A percentile compares a stretch with the other conserved stretches of the same genome.
These are phyloP conservation scores for Eutypella sp. DNA, from an alignment of 2,329 filamentous ascomycete species.

Conservation along the genomic window DNA sequence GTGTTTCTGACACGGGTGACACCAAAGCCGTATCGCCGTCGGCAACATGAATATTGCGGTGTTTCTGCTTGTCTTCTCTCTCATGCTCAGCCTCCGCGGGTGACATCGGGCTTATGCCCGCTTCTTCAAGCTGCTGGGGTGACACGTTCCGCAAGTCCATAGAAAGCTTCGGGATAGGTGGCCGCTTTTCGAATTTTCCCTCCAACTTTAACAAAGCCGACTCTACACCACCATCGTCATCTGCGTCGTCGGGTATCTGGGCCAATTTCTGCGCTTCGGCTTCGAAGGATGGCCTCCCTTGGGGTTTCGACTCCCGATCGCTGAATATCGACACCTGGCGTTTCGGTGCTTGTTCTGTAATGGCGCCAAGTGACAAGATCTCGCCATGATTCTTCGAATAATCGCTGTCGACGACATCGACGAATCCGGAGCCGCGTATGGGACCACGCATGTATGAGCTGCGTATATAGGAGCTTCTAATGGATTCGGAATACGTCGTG, in stretches of 20 bases:
- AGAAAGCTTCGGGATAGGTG: slow-evolving; percentile 34
- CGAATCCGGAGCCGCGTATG: slow-evolving; percentile 34
- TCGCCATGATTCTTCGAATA: slow-evolving; percentile 37
- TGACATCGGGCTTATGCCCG: slow-evolving; percentile 9
- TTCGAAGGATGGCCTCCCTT: no score
- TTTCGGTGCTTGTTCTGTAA: slow-evolving; percentile 47
- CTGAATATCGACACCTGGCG: slow-evolving; percentile 51
- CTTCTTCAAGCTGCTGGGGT: slow-evolving; percentile 14
- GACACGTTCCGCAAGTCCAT: slow-evolving; percentile 30
- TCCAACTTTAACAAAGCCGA: slow-evolving; percentile 90
- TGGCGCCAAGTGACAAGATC: slow-evolving; percentile 54
- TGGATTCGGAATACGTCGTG: slow-evolving; percentile 55
- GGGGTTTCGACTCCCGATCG: no score
- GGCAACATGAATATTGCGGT: slow-evolving; percentile 40
- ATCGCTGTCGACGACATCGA: slow-evolving; percentile 40
- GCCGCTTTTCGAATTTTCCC: slow-evolving; percentile 67
- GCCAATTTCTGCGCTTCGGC: slow-evolving; percentile 82
- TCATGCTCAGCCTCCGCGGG: slow-evolving; percentile 20
- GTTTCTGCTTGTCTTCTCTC: slow-evolving; percentile 38
- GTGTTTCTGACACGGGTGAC: slow-evolving; percentile 20
- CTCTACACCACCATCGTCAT: slow-evolving; percentile 82
- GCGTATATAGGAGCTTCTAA: slow-evolving; percentile 52
- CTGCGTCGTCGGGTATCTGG: slow-evolving; percentile 75
- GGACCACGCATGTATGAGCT: slow-evolving; percentile 48
- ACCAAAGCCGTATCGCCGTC: slow-evolving; percentile 34